phyloP scores from a whole-genome alignment of 1,284 basidiomycete genomes.

The Lentinula novae-zelandiae region DNA sequence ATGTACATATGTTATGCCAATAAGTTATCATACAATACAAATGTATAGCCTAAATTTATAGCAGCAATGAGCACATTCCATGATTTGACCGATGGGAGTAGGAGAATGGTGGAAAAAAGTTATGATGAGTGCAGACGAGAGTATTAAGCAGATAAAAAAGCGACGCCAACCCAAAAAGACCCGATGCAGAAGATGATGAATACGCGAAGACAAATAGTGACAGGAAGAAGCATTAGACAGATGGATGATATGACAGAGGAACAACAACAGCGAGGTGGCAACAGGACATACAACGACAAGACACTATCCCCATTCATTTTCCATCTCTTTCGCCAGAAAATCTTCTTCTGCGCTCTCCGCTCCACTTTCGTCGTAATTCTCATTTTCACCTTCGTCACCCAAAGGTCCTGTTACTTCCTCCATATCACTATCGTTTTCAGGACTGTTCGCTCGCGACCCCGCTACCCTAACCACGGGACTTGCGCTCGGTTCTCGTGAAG shows the following conservation, averaged over 20 bases:
- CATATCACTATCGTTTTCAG: slow-evolving; percentile 1
- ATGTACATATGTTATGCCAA: neutral
- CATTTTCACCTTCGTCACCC: slow-evolving; percentile 39
- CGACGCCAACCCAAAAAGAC: neutral
- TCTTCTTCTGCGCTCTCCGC: slow-evolving; percentile 61
- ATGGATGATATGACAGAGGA: neutral
- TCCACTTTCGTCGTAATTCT: slow-evolving; percentile 33
- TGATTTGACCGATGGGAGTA: neutral
- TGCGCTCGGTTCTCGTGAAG: neutral
- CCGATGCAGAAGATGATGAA: neutral
- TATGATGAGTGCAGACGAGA: neutral
- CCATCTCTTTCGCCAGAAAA: slow-evolving; percentile 69
- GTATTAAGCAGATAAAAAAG: neutral
- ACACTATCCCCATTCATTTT: slow-evolving; percentile 65
- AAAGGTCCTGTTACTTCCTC: slow-evolving; percentile 14
- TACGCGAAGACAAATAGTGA: neutral
- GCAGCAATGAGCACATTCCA: neutral
- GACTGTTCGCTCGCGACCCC: neutral
- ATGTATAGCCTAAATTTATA: neutral
- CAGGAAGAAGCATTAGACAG: neutral
- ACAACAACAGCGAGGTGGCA: neutral
- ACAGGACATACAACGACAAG: neutral
- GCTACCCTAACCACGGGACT: neutral
- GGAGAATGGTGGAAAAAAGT: neutral
- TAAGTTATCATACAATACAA: neutral